These are phyloP conservation scores for Marasmius fiardii DNA, from an alignment of 1,284 basidiomycete genomes.

Conservation along the genomic window DNA sequence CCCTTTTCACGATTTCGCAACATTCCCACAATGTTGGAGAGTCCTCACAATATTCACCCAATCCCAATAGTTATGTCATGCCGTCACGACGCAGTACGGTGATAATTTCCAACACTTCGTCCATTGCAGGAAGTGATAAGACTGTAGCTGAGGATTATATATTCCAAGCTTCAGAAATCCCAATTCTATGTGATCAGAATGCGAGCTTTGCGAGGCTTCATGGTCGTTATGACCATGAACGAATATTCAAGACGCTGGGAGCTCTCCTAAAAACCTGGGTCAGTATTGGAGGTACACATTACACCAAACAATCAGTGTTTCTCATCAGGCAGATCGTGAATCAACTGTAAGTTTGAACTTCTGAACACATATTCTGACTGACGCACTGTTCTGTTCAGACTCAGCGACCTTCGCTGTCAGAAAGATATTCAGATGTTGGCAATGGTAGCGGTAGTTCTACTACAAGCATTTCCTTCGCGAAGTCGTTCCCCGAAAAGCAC, in stretches of 20 bases:
- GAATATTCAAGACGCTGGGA: constrained; percentile 65
- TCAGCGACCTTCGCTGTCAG: constrained; percentile 55
- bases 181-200: constrained; percentile 58
- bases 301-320: constrained; percentile 18
- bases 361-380: not conserved
- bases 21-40: constrained; percentile 38
- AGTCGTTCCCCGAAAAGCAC: not conserved
- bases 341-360: constrained; percentile 37
- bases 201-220: constrained; percentile 54
- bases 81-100: constrained; percentile 56
- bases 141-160: constrained; percentile 66
- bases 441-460: constrained; percentile 68
- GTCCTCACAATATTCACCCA: constrained; percentile 27
- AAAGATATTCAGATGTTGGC: constrained; percentile 84
- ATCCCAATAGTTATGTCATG: constrained; percentile 28
- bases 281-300: not conserved
- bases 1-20: constrained; percentile 61
- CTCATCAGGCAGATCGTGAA: constrained; percentile 36
- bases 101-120: constrained; percentile 60
- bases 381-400: constrained; percentile 37
- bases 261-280: constrained; percentile 39
- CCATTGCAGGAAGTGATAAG: constrained; percentile 53
- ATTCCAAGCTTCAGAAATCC: constrained; percentile 36
- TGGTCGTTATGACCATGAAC: constrained; percentile 68
- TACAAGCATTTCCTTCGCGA: constrained; percentile 36